Conservation (phyloP, 768 basidiomycete species). For the Neoboletus subvelutipes region DNA sequence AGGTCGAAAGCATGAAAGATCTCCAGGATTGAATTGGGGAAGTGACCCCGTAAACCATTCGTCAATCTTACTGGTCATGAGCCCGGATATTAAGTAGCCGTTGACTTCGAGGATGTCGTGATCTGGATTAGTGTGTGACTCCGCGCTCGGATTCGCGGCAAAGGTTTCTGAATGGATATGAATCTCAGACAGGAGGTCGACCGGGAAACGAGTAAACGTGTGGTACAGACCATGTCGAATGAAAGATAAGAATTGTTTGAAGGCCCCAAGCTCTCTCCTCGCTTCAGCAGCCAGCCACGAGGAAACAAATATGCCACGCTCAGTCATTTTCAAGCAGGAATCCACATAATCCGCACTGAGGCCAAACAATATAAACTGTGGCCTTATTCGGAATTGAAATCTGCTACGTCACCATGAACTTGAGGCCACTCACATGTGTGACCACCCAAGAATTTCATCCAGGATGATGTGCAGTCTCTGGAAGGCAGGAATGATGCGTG, state of each 20-base stretch:
- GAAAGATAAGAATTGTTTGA: constrained; percentile 80
- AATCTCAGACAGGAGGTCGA: constrained; percentile 18
- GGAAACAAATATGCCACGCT: constrained; percentile 59
- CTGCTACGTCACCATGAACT: constrained; percentile 9
- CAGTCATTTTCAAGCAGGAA: constrained; percentile 51
- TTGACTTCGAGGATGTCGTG: constrained; percentile 80
- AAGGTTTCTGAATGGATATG: constrained; percentile 41
- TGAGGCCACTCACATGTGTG: constrained; percentile 54
- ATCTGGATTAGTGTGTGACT: constrained; percentile 48
- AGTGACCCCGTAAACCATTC: constrained; percentile 72
- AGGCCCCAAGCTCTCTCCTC: constrained; percentile 65
- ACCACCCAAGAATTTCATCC: constrained; percentile 80
- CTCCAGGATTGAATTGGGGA: constrained; percentile 35
- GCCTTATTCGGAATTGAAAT: constrained; percentile 40
- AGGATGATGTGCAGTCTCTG: constrained; percentile 76
- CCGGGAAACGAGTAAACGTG: constrained; percentile 5
- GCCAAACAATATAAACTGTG: constrained; percentile 55
- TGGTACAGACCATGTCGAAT: constrained; percentile 62
- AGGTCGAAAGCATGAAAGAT: constrained; percentile 28
- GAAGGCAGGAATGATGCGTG: constrained; percentile 67
- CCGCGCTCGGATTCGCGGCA: constrained; percentile 51
- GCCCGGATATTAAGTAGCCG: constrained; percentile 71
- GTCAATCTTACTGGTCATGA: constrained; percentile 69
- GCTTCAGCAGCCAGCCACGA: constrained; percentile 69
- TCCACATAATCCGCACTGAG: constrained; percentile 51